Base-by-base conservation (phyloP, 2,329 filamentous ascomycete genomes). In the Scleromitrula shiraiana region DNA sequence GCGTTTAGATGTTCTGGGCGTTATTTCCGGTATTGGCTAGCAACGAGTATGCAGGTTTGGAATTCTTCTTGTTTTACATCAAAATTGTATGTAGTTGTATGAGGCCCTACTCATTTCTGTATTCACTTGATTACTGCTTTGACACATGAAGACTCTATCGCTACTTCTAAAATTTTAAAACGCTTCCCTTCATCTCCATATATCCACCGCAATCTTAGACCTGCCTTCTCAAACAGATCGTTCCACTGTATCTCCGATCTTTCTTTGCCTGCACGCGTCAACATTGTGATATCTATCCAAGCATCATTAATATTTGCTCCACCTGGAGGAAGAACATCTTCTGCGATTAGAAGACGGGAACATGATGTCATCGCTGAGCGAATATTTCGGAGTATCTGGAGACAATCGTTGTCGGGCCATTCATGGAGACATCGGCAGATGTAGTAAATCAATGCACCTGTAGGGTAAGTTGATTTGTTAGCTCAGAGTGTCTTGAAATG, bases 401-500 rank as follows among this genome's bases (percentile, higher is more conserved):
- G 33, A n/a, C 26, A 32, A 23, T 64, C 55, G 7, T 63, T 53
- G 37, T 70, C 65, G 2, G 62, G 60, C 56, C 59, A 68, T 50
- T 70, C 64, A 50, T 71, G 69, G 7, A 71, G 47, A 10, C 70
- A 57, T 15, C 56, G 60, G 27, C 67, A 62, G 20, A 70, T 53
- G 51, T 66, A 70, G 42, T 71, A 71, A 6, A 64, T 40, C 9
- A 49, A 46, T 7, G 53, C 50, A 20, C 43, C 52, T 52, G n/a
- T n/a, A n/a, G n/a, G n/a, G n/a, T n/a, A n/a, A n/a, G n/a, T n/a
- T n/a, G n/a, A n/a, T n/a, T n/a, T n/a, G n/a, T n/a, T n/a, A n/a
- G n/a, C n/a, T n/a, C n/a, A n/a, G n/a, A n/a, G n/a, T n/a, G n/a
- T n/a, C n/a, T n/a, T n/a, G n/a, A n/a, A n/a, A n/a, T n/a, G n/a